Evolutionary conservation across 2,329 filamentous ascomycete genomes (phyloP).

Genomic region (Didymella keratinophila): DNA sequence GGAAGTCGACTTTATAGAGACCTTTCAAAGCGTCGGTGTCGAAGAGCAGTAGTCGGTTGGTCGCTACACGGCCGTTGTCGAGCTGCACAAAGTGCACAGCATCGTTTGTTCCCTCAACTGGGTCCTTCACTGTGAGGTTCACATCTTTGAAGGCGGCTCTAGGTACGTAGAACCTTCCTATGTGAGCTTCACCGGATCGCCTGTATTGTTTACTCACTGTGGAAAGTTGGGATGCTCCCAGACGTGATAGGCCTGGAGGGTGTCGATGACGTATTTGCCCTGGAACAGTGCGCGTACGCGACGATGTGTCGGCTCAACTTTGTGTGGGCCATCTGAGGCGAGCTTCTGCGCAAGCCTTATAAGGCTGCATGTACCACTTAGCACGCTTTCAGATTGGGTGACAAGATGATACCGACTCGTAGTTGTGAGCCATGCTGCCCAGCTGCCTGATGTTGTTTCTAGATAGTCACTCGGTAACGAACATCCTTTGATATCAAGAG

Average conservation of each 20-base stretch:
- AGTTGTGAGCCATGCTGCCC: slow-evolving; percentile 20
- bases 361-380: slow-evolving; percentile 42
- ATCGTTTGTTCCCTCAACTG: slow-evolving; percentile 9
- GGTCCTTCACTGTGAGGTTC: background rate
- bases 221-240: slow-evolving; percentile 51
- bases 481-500: background rate
- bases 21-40: slow-evolving; percentile 30
- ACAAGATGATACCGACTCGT: slow-evolving; percentile 12
- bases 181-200: background rate
- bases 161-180: slow-evolving; percentile 43
- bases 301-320: slow-evolving; percentile 36
- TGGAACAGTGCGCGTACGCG: slow-evolving; percentile 46
- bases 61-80: slow-evolving; percentile 23
- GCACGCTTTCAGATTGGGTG: too few species aligned
- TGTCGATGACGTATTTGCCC: slow-evolving; percentile 46
- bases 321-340: slow-evolving; percentile 50
- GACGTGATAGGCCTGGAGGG: slow-evolving; percentile 43
- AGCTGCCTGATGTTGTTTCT: background rate
- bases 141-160: background rate
- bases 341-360: slow-evolving; percentile 53
- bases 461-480: slow-evolving; percentile 4
- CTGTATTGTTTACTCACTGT: slow-evolving; percentile 31
- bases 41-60: slow-evolving; percentile 41
- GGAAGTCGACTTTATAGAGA: slow-evolving; percentile 45
- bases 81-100: slow-evolving; percentile 29